phyloP scores from a whole-genome alignment of 2,329 filamentous ascomycete species.

The Pleoardoris graminearum region DNA sequence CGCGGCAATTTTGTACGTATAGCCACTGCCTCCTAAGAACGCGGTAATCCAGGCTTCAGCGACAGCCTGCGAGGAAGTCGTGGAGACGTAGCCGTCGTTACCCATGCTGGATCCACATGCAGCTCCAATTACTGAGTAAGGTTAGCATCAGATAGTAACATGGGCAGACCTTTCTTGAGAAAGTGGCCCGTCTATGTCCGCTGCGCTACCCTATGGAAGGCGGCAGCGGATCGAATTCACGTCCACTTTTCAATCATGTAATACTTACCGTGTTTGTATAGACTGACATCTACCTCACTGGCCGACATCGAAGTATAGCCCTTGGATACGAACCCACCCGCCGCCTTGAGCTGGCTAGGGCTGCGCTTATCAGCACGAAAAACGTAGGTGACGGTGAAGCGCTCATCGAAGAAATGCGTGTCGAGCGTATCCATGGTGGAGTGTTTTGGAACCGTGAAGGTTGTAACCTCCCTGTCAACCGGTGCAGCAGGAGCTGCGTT shows the following conservation, averaged over 20 bases:
- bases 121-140: background rate
- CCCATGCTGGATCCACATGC: background rate
- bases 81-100: conserved; percentile 1
- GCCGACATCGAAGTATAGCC: background rate
- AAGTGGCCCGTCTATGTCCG: no score
- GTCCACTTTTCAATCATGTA: no score
- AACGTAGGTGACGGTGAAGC: background rate
- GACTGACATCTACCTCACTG: background rate
- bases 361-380: background rate
- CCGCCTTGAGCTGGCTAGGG: background rate
- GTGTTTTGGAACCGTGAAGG: background rate
- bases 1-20: background rate
- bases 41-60: background rate
- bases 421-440: background rate
- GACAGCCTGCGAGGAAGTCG: background rate
- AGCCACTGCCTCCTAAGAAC: background rate
- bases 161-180: no score
- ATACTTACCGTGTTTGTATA: background rate
- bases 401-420: background rate
- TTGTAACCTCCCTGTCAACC: background rate
- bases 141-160: background rate
- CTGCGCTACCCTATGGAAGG: no score
- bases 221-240: no score
- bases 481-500: background rate
- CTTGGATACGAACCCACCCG: background rate